Percentiles rank a stretch among this genome's conserved stretches.
phyloP scores from a whole-genome alignment of 495 filamentous ascomycete genomes.

The Parachaetomium inaequale region DNA sequence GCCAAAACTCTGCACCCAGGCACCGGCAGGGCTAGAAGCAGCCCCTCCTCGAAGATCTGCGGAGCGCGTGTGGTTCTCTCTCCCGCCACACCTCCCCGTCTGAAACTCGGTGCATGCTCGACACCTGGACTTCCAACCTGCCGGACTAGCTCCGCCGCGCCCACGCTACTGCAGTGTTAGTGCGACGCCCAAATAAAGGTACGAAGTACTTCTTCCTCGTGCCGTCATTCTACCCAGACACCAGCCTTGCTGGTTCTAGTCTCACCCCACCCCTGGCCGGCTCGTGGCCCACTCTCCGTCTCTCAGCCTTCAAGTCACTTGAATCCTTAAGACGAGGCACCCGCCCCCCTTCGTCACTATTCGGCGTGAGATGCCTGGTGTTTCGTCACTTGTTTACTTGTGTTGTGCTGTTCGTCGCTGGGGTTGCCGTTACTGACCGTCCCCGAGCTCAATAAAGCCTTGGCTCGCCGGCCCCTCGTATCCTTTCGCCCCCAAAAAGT shows the following conservation, averaged over 20 bases:
- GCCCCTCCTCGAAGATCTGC: conserved; percentile 26
- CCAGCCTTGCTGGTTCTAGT: background rate
- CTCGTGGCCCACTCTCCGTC: background rate
- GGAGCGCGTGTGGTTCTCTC: conserved; percentile 25
- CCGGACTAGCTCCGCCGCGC: conserved; percentile 25
- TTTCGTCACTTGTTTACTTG: conserved; percentile 4
- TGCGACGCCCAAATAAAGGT: conserved; percentile 22
- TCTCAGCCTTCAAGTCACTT: background rate
- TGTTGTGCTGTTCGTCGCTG: background rate
- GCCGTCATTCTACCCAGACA: background rate
- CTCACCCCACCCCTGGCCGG: background rate
- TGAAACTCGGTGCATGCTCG: conserved; percentile 24
- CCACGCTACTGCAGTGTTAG: conserved; percentile 13
- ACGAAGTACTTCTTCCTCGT: conserved; percentile 19
- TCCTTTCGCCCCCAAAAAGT: background rate
- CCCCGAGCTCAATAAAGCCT: conserved; percentile 10
- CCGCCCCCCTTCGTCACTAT: background rate
- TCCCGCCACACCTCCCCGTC: conserved; percentile 5
- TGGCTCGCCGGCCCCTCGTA: background rate
- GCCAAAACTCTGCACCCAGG: conserved; percentile 24
- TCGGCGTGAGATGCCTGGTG: background rate
- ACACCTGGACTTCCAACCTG: conserved; percentile 30
- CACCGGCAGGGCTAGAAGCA: conserved; percentile 24
- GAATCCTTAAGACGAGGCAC: background rate
- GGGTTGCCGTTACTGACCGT: conserved; percentile 3